Evolutionary conservation across 179 eudicot genomes (phyloP).

Genomic region (Silene vulgaris): DNA sequence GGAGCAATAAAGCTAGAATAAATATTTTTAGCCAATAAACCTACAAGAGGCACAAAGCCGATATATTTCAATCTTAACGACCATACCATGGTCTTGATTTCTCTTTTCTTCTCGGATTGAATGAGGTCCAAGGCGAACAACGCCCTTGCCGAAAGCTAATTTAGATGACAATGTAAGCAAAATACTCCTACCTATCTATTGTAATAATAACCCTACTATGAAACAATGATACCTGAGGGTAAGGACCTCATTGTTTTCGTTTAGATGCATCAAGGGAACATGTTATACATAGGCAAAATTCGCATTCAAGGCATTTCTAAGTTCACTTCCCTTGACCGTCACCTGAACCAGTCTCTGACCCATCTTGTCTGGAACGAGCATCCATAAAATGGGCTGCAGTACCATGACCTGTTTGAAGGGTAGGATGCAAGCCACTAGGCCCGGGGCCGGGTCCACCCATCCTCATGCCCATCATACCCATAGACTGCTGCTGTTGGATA

Average conservation of each 20-base stretch:
- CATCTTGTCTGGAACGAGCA: conserved; percentile 45
- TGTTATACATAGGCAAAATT: conserved; percentile 18
- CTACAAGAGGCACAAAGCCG: too few species aligned
- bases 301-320: neutral
- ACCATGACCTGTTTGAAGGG: conserved; percentile 32
- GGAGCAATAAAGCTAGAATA: too few species aligned
- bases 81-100: neutral
- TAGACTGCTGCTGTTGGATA: conserved; percentile 41
- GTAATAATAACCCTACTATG: conserved; percentile 12
- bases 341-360: conserved; percentile 34
- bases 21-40: too few species aligned
- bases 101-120: neutral
- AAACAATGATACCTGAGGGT: conserved; percentile 13
- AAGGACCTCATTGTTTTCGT: conserved; percentile 15
- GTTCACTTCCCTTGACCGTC: conserved; percentile 32
- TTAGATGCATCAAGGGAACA: conserved; percentile 16
- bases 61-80: neutral
- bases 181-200: conserved; percentile 8
- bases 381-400: conserved; percentile 36
- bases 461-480: conserved; percentile 50
- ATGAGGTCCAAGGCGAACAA: neutral
- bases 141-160: conserved; percentile 18
- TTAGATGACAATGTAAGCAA: conserved; percentile 4
- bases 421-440: conserved; percentile 38
- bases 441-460: conserved; percentile 43